phyloP scores from a whole-genome alignment of 1,139 yeast species.

The Ogataea hybrid region DNA sequence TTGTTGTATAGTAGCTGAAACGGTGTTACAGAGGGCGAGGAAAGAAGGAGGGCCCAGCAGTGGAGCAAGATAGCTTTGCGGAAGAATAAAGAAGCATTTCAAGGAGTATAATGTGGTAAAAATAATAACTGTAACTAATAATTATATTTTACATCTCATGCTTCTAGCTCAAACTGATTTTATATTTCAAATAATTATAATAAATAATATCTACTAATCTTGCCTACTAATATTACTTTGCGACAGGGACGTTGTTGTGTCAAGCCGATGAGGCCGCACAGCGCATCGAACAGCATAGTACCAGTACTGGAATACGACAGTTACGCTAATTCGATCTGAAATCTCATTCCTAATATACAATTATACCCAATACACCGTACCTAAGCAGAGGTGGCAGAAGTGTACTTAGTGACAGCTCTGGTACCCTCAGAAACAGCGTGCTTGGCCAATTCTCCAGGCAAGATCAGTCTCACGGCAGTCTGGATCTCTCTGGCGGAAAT shows the following conservation, averaged over 20 bases:
- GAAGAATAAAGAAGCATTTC: no score
- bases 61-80: no score
- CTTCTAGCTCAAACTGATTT: not conserved
- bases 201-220: not conserved
- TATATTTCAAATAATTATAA: not conserved
- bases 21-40: no score
- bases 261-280: not conserved
- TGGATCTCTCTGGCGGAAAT: conserved; percentile 99
- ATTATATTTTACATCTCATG: not conserved
- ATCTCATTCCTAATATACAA: conserved; percentile 26
- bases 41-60: no score
- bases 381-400: conserved; percentile 67
- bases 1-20: no score
- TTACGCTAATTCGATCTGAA: conserved; percentile 7
- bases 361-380: conserved; percentile 16
- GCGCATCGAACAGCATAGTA: no score
- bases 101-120: no score
- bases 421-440: conserved; percentile 99
- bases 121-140: not conserved
- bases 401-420: conserved; percentile 99
- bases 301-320: no score
- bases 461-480: conserved; percentile 98
- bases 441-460: conserved; percentile 99
- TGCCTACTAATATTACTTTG: not conserved
- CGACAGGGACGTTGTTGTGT: conserved; percentile 3